These are phyloP conservation scores for Mucor mucedo DNA, from an alignment of 371 early-diverging fungal species.

Conservation along the genomic window DNA sequence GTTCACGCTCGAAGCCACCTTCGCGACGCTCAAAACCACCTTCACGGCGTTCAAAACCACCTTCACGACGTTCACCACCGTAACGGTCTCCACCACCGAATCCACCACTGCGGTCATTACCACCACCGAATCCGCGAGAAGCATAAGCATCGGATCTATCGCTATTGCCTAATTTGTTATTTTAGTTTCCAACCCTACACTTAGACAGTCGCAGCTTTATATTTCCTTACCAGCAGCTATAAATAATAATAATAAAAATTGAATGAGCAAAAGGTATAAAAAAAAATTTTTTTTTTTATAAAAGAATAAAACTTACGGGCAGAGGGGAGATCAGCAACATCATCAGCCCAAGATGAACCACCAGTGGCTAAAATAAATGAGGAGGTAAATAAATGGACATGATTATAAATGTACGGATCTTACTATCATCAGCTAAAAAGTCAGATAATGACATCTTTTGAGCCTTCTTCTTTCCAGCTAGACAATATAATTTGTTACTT, in stretches of 20 bases:
- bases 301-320: conserved; percentile 71
- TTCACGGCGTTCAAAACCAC: conserved; percentile 17
- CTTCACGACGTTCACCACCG: conserved; percentile 5
- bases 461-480: conserved; percentile 74
- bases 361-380: conserved; percentile 50
- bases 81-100: conserved; percentile 6
- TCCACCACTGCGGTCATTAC: conserved; percentile 20
- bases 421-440: conserved; percentile 78
- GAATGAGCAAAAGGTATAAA: conserved; percentile 10
- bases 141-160: conserved; percentile 22
- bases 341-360: conserved; percentile 88
- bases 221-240: conserved; percentile 46
- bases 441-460: conserved; percentile 80
- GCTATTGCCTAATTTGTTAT: conserved; percentile 15
- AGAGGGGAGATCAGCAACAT: conserved; percentile 85
- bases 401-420: conserved; percentile 15
- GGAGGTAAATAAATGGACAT: conserved; percentile 18
- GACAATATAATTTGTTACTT: conserved; percentile 1
- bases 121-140: conserved; percentile 29
- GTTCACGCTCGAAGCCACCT: conserved; percentile 41
- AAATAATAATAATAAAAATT: not conserved
- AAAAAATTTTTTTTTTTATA: conserved; percentile 5
- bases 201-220: not conserved
- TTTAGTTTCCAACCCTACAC: not conserved
- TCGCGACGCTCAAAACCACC: conserved; percentile 48